These are phyloP conservation scores for Leccinum huronense DNA, from an alignment of 1,284 basidiomycete species.

Conservation along the genomic window DNA sequence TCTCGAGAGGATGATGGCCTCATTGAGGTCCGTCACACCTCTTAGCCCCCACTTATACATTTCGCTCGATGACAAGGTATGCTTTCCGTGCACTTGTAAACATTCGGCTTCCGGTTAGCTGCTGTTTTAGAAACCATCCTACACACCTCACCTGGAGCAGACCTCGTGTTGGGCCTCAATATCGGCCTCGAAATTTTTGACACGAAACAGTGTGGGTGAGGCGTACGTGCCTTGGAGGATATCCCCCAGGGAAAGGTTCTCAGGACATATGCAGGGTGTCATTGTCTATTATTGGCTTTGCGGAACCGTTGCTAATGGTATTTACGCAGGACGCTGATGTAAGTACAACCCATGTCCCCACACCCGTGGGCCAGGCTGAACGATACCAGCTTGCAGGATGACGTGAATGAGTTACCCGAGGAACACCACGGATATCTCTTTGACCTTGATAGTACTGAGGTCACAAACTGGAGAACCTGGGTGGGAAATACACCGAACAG, in stretches of 20 bases:
- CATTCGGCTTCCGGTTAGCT: background rate
- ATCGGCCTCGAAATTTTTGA: constrained; percentile 57
- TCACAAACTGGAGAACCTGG: constrained; percentile 33
- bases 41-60: background rate
- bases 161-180: constrained; percentile 17
- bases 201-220: constrained; percentile 54
- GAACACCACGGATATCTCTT: constrained; percentile 49
- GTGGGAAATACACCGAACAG: constrained; percentile 40
- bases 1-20: too few relatives aligned
- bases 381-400: constrained; percentile 39
- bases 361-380: constrained; percentile 7
- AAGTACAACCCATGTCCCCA: constrained; percentile 11
- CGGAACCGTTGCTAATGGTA: constrained; percentile 7
- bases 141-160: constrained; percentile 3
- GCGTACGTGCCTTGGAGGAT: constrained; percentile 40
- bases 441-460: constrained; percentile 57
- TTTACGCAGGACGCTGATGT: constrained; percentile 27
- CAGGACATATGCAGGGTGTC: constrained; percentile 62
- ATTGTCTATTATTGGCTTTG: constrained; percentile 13
- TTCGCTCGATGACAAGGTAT: background rate
- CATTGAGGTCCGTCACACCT: too few relatives aligned
- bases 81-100: background rate
- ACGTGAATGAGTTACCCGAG: constrained; percentile 37
- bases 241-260: constrained; percentile 54
- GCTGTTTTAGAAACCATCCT: background rate